Percentiles rank a stretch among this genome's conserved stretches.
phyloP scores from a whole-genome alignment of 2,329 filamentous ascomycete species.

The Ceratocystis papillata region DNA sequence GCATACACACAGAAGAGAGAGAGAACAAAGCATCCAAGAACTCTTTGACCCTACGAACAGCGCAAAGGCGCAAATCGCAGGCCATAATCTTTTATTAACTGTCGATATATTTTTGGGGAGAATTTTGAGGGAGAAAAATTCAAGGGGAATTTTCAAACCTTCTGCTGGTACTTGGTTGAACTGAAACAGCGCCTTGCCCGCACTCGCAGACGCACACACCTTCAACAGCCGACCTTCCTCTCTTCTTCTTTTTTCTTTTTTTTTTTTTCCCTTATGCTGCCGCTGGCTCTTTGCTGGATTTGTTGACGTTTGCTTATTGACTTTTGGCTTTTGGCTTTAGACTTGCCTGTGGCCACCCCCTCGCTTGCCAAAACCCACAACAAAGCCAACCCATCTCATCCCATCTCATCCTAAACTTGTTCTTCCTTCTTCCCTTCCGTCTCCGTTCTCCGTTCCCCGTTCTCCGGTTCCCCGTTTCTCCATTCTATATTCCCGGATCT shows the following conservation, averaged over 20 bases:
- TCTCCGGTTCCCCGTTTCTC: neutral
- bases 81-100: neutral
- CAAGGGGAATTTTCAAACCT: neutral
- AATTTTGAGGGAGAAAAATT: neutral
- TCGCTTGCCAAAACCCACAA: conserved; percentile 1
- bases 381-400: neutral
- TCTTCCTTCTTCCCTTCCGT: too few species aligned
- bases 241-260: neutral
- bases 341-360: neutral
- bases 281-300: neutral
- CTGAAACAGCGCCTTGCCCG: neutral
- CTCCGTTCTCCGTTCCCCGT: too few species aligned
- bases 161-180: neutral
- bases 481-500: neutral
- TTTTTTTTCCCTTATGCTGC: neutral
- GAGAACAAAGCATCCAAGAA: neutral
- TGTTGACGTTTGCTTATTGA: neutral
- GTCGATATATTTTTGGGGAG: neutral
- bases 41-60: neutral
- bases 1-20: neutral
- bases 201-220: neutral
- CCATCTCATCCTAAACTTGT: too few species aligned
- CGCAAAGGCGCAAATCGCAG: neutral
- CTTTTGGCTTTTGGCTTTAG: neutral
- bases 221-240: neutral